Base-by-base conservation (phyloP, 1,284 basidiomycete species). In the Schizophyllum commune region DNA sequence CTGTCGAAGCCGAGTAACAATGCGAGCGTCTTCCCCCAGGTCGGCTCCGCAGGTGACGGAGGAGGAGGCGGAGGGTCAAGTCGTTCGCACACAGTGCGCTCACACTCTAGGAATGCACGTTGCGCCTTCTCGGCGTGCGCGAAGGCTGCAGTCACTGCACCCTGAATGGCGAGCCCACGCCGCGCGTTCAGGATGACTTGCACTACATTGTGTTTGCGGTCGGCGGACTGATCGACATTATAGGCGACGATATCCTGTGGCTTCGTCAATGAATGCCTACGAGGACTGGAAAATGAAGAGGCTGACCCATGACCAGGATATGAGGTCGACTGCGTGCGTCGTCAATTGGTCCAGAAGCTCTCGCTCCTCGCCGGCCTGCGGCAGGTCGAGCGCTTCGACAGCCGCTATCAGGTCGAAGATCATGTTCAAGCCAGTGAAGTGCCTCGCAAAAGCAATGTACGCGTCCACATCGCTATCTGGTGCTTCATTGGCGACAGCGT, bases 331-430 rank as follows among this genome's bases (percentile, higher is more conserved):
- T 1, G 81, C 78, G 58, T 72, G 66, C 55, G 71, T 64, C 58
- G 73, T 76, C 20, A 84, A 64, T 19, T 67, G 66, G 20, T 63
- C 63, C 15, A 83, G 62, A 0, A 39, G 34, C 71, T 57, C 57
- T 60, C 59, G 54, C 63, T 65, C 33, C 63, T 60, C 55, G 65
- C 63, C 67, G 7, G 65, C 65, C 20, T 75, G 72, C 0, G 79
- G 74, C 9, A 83, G 60, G 51, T 69, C 65, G 19, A 84, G 68
- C 17, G 81, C 79, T 56, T 80, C 79, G 0, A 79, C 74, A 63
- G 83, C 77, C 63, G 86, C 79, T 51, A 85, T 73, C 59, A 88
- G 72, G 62, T 79, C 78, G 61, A 86, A 75, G 5, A 81, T 70
- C 68, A 86, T 74, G 13, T 39, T 13, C 34, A 39, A 13, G 34